Conservation (phyloP, 768 basidiomycete genomes). For the Boletus subcaerulescens region DNA sequence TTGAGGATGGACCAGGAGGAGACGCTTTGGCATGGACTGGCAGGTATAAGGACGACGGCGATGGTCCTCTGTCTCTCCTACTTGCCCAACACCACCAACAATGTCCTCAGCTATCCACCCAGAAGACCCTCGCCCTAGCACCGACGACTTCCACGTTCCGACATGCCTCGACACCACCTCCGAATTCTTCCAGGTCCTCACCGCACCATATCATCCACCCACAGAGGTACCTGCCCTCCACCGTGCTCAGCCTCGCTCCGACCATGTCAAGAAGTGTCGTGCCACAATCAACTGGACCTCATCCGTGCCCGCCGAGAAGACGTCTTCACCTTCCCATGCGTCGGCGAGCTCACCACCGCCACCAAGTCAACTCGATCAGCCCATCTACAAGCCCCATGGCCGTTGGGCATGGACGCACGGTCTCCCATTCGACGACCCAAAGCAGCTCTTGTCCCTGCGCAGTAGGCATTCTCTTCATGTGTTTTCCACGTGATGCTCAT, state of each 20-base stretch:
- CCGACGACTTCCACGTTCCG: constrained; percentile 8
- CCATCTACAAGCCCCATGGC: constrained; percentile 32
- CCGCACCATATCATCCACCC: constrained; percentile 23
- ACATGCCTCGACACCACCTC: constrained; percentile 24
- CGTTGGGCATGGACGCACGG: constrained; percentile 32
- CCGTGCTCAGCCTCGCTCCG: constrained; percentile 15
- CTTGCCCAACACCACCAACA: neutral
- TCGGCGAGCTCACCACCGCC: constrained; percentile 1
- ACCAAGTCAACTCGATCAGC: constrained; percentile 16
- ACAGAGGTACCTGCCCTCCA: neutral
- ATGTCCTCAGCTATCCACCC: constrained; percentile 14
- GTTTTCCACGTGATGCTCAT: constrained; percentile 1
- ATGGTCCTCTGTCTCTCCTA: neutral
- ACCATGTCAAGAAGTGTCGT: constrained; percentile 25
- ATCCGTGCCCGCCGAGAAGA: neutral
- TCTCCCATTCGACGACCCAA: constrained; percentile 25
- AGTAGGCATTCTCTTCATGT: constrained; percentile 15
- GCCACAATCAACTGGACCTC: constrained; percentile 29
- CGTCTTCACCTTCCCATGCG: neutral
- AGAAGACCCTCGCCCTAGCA: constrained; percentile 20
- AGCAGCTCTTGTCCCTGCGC: constrained; percentile 23
- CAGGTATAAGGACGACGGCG: constrained; percentile 24
- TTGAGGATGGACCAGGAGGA: constrained; percentile 26
- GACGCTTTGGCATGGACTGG: constrained; percentile 28
- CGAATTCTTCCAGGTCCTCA: constrained; percentile 30